phyloP scores from a whole-genome alignment of 768 basidiomycete genomes.

The Amanita subjunquillea region DNA sequence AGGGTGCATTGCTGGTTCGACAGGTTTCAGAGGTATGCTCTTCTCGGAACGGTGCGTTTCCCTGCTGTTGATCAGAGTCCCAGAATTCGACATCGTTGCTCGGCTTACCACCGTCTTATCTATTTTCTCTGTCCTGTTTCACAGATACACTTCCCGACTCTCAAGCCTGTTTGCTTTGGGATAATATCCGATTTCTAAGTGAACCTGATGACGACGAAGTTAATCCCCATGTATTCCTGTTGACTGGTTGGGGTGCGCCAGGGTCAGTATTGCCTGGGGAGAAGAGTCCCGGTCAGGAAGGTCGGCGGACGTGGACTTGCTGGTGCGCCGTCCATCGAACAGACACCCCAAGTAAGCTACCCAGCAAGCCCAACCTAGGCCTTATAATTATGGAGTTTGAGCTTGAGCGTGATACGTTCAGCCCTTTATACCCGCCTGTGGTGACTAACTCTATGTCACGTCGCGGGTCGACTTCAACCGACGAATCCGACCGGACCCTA shows the following conservation, averaged over 20 bases:
- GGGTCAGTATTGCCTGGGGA: constrained; percentile 28
- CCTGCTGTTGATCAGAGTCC: not conserved
- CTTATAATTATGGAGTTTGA: constrained; percentile 75
- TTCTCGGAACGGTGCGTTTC: not conserved
- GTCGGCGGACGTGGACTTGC: constrained; percentile 46
- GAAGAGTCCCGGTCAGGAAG: constrained; percentile 17
- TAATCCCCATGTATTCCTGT: constrained; percentile 53
- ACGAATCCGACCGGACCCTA: not conserved
- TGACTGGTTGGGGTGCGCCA: constrained; percentile 64
- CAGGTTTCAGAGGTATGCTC: constrained; percentile 69
- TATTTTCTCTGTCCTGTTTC: constrained; percentile 67
- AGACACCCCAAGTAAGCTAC: constrained; percentile 1
- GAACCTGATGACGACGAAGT: constrained; percentile 40
- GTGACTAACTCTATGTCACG: not conserved
- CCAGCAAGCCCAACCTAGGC: constrained; percentile 8
- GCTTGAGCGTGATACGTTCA: constrained; percentile 56
- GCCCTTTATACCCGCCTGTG: constrained; percentile 53
- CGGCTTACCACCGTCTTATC: constrained; percentile 58
- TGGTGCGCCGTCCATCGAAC: constrained; percentile 63
- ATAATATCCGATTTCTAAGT: constrained; percentile 60
- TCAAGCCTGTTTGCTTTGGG: constrained; percentile 60
- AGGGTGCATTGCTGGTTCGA: constrained; percentile 48
- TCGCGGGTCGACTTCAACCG: not conserved
- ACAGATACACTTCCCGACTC: constrained; percentile 55
- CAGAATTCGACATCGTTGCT: constrained; percentile 71